phyloP scores from a whole-genome alignment of 768 basidiomycete genomes.

The Mycena capillaripes region DNA sequence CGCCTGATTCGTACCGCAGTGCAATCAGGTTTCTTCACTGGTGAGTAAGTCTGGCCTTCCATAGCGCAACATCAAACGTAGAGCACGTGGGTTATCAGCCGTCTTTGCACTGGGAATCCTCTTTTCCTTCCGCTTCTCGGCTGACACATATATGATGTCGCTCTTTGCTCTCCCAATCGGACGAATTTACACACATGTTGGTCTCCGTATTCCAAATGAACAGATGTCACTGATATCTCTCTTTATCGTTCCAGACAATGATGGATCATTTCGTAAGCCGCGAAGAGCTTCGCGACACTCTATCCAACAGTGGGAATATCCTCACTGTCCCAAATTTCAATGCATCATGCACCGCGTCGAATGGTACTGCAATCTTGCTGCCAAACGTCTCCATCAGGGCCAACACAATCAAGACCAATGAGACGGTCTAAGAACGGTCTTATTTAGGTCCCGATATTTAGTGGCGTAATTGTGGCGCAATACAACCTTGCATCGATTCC shows the following conservation, averaged over 20 bases:
- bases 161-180: constrained; percentile 27
- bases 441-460: too few relatives aligned
- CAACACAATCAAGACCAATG: neutral
- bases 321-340: neutral
- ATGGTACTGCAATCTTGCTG: neutral
- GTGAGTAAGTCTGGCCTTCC: neutral
- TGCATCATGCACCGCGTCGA: too few relatives aligned
- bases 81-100: neutral
- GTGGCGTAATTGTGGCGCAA: too few relatives aligned
- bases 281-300: neutral
- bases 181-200: constrained; percentile 27
- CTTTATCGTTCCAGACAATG: neutral
- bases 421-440: neutral
- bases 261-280: neutral
- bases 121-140: constrained; percentile 11
- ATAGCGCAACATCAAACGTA: too few relatives aligned
- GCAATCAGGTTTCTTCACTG: constrained; percentile 12
- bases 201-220: neutral
- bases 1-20: neutral
- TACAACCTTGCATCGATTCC: too few relatives aligned
- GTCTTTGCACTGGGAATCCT: constrained; percentile 21
- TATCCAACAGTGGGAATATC: neutral
- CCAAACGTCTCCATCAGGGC: neutral
- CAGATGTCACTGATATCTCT: too few relatives aligned
- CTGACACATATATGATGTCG: neutral